These are phyloP conservation scores for Papiliotrema laurentii DNA, from an alignment of 1,284 basidiomycete species.

Conservation along the genomic window DNA sequence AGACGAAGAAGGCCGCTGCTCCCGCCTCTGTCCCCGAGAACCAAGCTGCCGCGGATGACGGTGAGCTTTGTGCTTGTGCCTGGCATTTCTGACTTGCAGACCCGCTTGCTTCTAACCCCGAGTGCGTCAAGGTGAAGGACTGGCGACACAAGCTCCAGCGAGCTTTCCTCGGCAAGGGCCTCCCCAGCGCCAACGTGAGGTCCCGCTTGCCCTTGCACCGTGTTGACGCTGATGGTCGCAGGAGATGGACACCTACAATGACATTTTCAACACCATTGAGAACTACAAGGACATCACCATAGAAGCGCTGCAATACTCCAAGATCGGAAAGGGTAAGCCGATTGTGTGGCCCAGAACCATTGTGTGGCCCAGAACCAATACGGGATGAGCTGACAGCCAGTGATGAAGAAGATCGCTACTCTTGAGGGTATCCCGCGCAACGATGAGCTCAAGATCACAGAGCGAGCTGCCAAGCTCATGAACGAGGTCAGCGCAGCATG, in stretches of 20 bases:
- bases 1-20: constrained; percentile 41
- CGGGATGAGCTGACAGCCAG: constrained; percentile 40
- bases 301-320: constrained; percentile 83
- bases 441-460: constrained; percentile 78
- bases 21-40: constrained; percentile 35
- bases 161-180: constrained; percentile 66
- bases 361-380: background rate
- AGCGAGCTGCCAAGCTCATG: constrained; percentile 56
- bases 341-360: background rate
- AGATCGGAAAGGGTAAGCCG: constrained; percentile 74
- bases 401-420: constrained; percentile 88
- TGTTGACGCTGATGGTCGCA: constrained; percentile 31
- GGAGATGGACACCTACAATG: constrained; percentile 74
- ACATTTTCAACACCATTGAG: constrained; percentile 77
- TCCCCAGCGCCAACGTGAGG: constrained; percentile 42
- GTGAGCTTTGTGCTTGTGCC: constrained; percentile 14
- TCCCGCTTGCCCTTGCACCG: background rate
- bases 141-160: constrained; percentile 90
- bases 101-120: constrained; percentile 59
- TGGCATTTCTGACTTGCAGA: constrained; percentile 17
- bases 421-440: constrained; percentile 71
- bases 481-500: constrained; percentile 34
- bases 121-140: constrained; percentile 70
- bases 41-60: constrained; percentile 32
- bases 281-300: constrained; percentile 76